Evolutionary conservation across 2,329 filamentous ascomycete genomes (phyloP).

Genomic region (Sporothrix schenckii): DNA sequence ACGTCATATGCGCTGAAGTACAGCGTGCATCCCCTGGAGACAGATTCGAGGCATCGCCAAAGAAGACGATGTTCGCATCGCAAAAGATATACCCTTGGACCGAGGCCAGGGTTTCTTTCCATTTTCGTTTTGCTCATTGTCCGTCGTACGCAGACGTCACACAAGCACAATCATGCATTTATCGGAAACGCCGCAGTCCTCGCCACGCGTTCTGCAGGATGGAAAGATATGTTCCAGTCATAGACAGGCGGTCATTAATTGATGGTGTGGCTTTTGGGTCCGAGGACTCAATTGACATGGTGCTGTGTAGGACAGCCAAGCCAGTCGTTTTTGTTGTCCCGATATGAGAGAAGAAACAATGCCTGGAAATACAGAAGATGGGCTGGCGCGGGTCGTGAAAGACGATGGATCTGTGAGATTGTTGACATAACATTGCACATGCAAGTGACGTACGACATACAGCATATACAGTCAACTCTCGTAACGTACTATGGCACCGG

Average conservation of each 20-base stretch:
- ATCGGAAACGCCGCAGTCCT: neutral
- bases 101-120: too few relatives aligned
- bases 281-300: neutral
- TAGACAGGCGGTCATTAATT: too few relatives aligned
- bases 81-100: neutral
- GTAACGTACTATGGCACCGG: too few relatives aligned
- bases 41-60: neutral
- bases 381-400: neutral
- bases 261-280: neutral
- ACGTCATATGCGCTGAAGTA: constrained; percentile 17
- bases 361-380: neutral
- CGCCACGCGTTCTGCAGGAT: neutral
- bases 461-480: too few relatives aligned
- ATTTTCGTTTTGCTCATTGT: too few relatives aligned
- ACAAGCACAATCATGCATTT: neutral
- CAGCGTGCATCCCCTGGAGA: neutral
- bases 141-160: neutral
- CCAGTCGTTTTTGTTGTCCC: constrained; percentile 1
- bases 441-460: too few relatives aligned
- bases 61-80: neutral
- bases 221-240: too few relatives aligned
- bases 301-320: neutral
- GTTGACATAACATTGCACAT: too few relatives aligned
- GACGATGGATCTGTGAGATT: neutral
- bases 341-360: neutral